phyloP scores from a whole-genome alignment of 2,329 filamentous ascomycete genomes.

The Emergomyces orientalis region DNA sequence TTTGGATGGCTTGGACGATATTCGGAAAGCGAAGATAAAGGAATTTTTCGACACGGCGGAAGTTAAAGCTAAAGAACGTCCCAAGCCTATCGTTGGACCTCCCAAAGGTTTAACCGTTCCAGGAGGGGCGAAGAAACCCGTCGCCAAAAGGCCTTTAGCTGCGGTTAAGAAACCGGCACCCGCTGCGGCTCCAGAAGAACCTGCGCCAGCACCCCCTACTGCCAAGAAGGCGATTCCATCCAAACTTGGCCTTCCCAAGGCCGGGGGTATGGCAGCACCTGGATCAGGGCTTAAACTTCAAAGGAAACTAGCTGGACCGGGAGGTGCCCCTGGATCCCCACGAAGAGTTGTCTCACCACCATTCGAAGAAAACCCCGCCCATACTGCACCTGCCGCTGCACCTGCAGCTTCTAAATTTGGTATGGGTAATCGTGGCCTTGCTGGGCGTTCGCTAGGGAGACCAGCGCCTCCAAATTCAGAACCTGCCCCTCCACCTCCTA shows the following conservation, averaged over 20 bases:
- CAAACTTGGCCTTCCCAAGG: constrained; percentile 37
- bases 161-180: constrained; percentile 45
- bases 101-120: constrained; percentile 50
- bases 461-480: constrained; percentile 43
- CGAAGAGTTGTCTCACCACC: constrained; percentile 38
- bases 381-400: constrained; percentile 29
- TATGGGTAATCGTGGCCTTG: constrained; percentile 65
- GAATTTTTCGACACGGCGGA: constrained; percentile 77
- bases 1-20: constrained; percentile 87
- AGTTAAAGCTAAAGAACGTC: constrained; percentile 84
- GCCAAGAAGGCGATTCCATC: constrained; percentile 35
- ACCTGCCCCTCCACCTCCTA: constrained; percentile 36
- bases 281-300: constrained; percentile 35
- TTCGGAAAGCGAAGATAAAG: constrained; percentile 89
- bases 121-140: constrained; percentile 29
- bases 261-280: constrained; percentile 35
- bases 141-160: constrained; percentile 45
- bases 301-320: constrained; percentile 37
- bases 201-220: constrained; percentile 40
- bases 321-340: constrained; percentile 30
- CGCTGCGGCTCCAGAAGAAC: constrained; percentile 40
- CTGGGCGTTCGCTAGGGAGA: constrained; percentile 75
- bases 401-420: constrained; percentile 52
- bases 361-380: constrained; percentile 35
- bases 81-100: constrained; percentile 60